A percentile compares a stretch with the other conserved stretches of the same genome.
Conservation (phyloP, 2,329 filamentous ascomycete species). For the Aciculosporium take region DNA sequence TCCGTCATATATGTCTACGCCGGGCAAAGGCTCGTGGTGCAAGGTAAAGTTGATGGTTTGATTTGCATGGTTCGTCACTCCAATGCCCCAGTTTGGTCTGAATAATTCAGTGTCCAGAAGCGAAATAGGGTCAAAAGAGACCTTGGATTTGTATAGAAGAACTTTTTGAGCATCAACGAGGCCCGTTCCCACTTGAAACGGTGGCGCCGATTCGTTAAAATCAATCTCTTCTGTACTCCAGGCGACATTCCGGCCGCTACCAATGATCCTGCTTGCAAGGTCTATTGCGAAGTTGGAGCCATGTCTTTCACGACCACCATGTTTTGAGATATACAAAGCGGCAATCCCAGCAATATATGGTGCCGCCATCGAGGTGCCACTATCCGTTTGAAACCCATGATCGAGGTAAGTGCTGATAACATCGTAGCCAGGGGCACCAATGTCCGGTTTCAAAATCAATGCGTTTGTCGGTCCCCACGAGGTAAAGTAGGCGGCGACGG, state of each 20-base stretch:
- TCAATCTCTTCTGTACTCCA: constrained; percentile 13
- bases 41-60: constrained; percentile 26
- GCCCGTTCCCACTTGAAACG: constrained; percentile 31
- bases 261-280: constrained; percentile 20
- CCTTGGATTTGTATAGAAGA: constrained; percentile 21
- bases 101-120: constrained; percentile 36
- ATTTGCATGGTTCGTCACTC: constrained; percentile 30
- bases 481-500: constrained; percentile 30
- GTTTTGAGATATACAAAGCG: constrained; percentile 28
- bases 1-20: constrained; percentile 19
- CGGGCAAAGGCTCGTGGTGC: constrained; percentile 25
- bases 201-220: constrained; percentile 14
- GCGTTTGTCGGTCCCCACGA: constrained; percentile 40
- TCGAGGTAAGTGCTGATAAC: constrained; percentile 36
- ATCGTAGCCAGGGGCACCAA: constrained; percentile 33
- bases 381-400: constrained; percentile 29
- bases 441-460: constrained; percentile 34
- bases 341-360: constrained; percentile 39
- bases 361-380: constrained; percentile 42
- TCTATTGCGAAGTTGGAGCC: constrained; percentile 21
- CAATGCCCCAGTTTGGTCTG: constrained; percentile 17
- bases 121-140: constrained; percentile 28
- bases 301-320: constrained; percentile 25
- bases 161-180: constrained; percentile 31
- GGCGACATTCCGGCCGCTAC: constrained; percentile 19